Conservation (phyloP, 1,139 yeast species). For the Saccharomycopsis phalli region DNA sequence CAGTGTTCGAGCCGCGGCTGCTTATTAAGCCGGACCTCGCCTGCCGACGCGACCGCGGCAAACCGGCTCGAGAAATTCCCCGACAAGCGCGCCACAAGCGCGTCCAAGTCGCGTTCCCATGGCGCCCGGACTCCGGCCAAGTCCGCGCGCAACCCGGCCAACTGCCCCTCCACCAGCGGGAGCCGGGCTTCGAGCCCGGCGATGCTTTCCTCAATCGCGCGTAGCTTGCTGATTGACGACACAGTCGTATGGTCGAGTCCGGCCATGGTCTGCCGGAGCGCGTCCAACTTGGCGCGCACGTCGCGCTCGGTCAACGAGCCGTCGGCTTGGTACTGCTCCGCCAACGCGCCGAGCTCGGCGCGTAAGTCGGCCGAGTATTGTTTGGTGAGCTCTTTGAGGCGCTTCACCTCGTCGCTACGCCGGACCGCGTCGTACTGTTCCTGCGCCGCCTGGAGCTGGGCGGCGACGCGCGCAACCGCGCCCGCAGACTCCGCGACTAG, state of each 20-base stretch:
- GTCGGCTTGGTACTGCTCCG: conserved; percentile 36
- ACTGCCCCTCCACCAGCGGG: conserved; percentile 24
- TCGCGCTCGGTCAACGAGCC: conserved; percentile 34
- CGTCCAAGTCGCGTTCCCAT: conserved; percentile 56
- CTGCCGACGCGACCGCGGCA: conserved; percentile 73
- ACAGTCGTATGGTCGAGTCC: conserved; percentile 31
- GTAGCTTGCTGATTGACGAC: conserved; percentile 33
- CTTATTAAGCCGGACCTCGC: conserved; percentile 57
- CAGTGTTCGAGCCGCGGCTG: conserved; percentile 58
- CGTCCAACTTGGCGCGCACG: conserved; percentile 31
- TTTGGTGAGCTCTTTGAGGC: conserved; percentile 34
- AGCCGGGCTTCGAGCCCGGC: conserved; percentile 24
- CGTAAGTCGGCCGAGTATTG: conserved; percentile 38
- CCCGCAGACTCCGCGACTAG: conserved; percentile 26
- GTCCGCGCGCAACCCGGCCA: conserved; percentile 23
- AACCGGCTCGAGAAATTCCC: conserved; percentile 58
- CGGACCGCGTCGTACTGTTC: conserved; percentile 35
- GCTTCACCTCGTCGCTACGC: conserved; percentile 37
- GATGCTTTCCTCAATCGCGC: conserved; percentile 28
- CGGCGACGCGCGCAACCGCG: conserved; percentile 27
- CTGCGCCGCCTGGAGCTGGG: conserved; percentile 35
- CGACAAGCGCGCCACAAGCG: conserved; percentile 46
- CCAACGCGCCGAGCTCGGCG: conserved; percentile 35
- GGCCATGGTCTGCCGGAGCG: too few relatives aligned
- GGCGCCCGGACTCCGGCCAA: conserved; percentile 33